A percentile compares a stretch with the other conserved stretches of the same genome.
Conservation (phyloP, 2,329 filamentous ascomycete species). For the Emergomyces orientalis region DNA sequence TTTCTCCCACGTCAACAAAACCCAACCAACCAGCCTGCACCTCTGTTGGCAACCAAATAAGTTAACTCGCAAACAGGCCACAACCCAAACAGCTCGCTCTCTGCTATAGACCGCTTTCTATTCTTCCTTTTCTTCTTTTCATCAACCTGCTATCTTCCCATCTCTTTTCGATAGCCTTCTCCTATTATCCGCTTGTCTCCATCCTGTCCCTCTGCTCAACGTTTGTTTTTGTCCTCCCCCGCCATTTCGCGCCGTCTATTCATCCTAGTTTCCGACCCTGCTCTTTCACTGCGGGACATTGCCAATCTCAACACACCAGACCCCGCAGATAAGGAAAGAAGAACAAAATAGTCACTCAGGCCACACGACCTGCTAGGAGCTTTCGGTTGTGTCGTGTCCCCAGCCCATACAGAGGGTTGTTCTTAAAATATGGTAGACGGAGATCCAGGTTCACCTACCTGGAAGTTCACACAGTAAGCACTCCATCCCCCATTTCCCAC, state of each 20-base stretch:
- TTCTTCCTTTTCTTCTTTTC: background rate
- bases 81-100: background rate
- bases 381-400: conserved; percentile 17
- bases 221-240: conserved; percentile 9
- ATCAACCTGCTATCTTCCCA: conserved; percentile 16
- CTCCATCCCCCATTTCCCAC: conserved; percentile 7
- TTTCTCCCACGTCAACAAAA: conserved; percentile 6
- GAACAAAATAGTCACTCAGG: background rate
- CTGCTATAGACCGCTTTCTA: background rate
- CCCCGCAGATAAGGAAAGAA: conserved; percentile 10
- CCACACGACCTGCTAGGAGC: conserved; percentile 12
- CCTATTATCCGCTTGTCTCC: conserved; percentile 11
- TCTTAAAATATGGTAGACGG: conserved; percentile 82
- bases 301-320: background rate
- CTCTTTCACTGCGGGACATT: background rate
- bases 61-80: background rate
- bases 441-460: conserved; percentile 88
- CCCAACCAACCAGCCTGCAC: too few species aligned
- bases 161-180: conserved; percentile 6
- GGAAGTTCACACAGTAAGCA: conserved; percentile 98
- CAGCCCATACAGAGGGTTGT: conserved; percentile 26
- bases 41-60: background rate
- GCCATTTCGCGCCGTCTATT: conserved; percentile 6
- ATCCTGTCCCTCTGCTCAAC: conserved; percentile 11
- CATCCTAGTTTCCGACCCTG: conserved; percentile 5